Evolutionary conservation across 306 rosid genomes (phyloP), one percentile per base, ranked within the genome.

Genomic region (Dalbergia cochinchinensis): DNA sequence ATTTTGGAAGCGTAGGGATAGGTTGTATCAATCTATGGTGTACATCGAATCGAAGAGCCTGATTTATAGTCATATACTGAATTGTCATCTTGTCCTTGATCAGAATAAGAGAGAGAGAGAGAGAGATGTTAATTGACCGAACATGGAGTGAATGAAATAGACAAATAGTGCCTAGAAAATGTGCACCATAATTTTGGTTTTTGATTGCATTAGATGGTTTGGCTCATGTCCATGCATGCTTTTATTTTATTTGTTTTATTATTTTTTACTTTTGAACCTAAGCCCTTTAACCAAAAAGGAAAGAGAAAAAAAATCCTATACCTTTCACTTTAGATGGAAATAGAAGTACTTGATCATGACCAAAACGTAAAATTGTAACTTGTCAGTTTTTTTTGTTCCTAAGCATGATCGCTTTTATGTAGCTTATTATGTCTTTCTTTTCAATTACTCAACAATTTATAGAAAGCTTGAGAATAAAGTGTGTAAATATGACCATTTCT

Each of bases 1-100:
- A 80, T 86, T 82, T 78, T 88, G 91, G 82, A 82, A 79, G 80
- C 78, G 83, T 76, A 74, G 85, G 60, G 60, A 82, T 86, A 87
- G 92, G 90, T 78, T 66, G 70, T 85, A 83, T 72, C 83, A 71
- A 58, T 83, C 74, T 77, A 61, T 83, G 68, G 78, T 88, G 94
- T 87, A 86, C 82, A 84, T 78, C 68, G 80, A 80, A 85, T 48
- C 54, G 86, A 73, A 71, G 87, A 81, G 81, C 86, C 78, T 81
- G 85, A 81, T 85, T 81, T 69, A 55, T 85, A 75, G 13, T 48
- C 4, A 4, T 57, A 68, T 83, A 81, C 78, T 66, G 80, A 65
- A 33, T 83, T 65, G 65, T 84, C 31, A 26, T 26, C 41, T 58
- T 70, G 72, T 41, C 71, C 81, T 78, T 70, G 55, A 66, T 78